Conservation (phyloP, 1,284 basidiomycete genomes). For the Cryptococcus sp. region DNA sequence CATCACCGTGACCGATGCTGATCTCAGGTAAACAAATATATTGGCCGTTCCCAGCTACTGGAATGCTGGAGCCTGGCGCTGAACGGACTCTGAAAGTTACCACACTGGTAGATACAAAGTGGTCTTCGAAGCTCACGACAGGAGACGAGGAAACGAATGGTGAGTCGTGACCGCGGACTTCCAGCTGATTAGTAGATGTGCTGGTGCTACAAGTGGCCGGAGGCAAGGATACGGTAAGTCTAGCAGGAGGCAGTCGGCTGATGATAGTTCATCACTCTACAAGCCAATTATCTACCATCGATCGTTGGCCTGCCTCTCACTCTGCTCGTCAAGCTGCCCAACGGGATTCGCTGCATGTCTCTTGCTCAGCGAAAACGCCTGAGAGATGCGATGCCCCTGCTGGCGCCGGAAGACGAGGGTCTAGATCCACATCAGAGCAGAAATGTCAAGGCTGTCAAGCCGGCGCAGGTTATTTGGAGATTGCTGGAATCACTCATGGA, state of each 20-base stretch:
- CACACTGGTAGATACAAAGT: constrained; percentile 24
- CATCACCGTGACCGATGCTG: neutral
- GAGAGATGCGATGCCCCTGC: neutral
- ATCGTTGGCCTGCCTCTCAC: constrained; percentile 31
- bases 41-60: constrained; percentile 32
- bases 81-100: constrained; percentile 21
- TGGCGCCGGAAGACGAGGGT: constrained; percentile 2
- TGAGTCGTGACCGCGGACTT: constrained; percentile 1
- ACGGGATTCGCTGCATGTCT: constrained; percentile 17
- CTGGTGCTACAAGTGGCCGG: constrained; percentile 34
- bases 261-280: constrained; percentile 37
- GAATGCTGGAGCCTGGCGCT: constrained; percentile 23
- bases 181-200: too few species aligned
- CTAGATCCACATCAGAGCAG: neutral
- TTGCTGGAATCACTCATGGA: constrained; percentile 39
- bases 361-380: constrained; percentile 26
- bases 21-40: constrained; percentile 32
- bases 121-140: constrained; percentile 19
- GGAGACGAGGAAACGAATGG: constrained; percentile 37
- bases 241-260: neutral
- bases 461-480: constrained; percentile 36
- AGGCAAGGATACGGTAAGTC: constrained; percentile 36
- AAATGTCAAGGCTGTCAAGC: constrained; percentile 11
- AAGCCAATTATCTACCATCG: constrained; percentile 28
- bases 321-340: constrained; percentile 19